Evolutionary conservation across 2,329 filamentous ascomycete genomes (phyloP).

Genomic region (Torrubiella hemipterigena): DNA sequence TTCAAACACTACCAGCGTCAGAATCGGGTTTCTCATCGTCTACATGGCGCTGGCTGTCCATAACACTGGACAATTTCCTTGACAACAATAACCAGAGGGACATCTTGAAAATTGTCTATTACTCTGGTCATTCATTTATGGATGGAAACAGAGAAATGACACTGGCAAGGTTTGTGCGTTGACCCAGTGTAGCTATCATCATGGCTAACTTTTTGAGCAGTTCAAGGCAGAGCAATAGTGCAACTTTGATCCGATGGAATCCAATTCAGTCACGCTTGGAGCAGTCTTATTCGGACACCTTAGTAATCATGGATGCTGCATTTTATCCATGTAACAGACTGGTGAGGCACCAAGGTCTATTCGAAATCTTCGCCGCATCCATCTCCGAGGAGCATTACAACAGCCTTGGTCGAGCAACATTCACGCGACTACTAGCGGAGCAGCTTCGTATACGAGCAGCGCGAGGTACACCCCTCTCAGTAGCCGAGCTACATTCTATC

Average conservation of each 20-base stretch:
- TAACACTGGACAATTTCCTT: conserved; percentile 38
- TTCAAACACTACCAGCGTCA: conserved; percentile 36
- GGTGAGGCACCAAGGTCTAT: conserved; percentile 37
- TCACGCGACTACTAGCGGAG: conserved; percentile 38
- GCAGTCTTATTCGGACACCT: conserved; percentile 40
- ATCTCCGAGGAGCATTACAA: conserved; percentile 38
- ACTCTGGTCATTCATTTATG: conserved; percentile 41
- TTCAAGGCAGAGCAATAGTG: conserved; percentile 31
- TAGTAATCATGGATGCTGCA: conserved; percentile 47
- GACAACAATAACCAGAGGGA: conserved; percentile 42
- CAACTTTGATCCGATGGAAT: conserved; percentile 40
- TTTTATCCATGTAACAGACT: conserved; percentile 44
- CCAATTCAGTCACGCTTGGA: conserved; percentile 44
- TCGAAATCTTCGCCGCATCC: conserved; percentile 45
- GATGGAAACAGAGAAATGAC: conserved; percentile 45
- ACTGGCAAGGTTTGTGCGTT: conserved; percentile 36
- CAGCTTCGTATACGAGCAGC: conserved; percentile 34
- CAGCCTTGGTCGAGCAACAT: conserved; percentile 35
- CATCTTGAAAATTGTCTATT: conserved; percentile 46
- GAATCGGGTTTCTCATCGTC: conserved; percentile 29
- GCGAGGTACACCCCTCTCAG: conserved; percentile 34
- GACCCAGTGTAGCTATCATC: not conserved
- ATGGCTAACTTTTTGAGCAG: conserved; percentile 20
- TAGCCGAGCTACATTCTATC: conserved; percentile 40
- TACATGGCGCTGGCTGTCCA: conserved; percentile 41